Conservation (phyloP, 768 basidiomycete species). For the Cystobasidium ongulense region DNA sequence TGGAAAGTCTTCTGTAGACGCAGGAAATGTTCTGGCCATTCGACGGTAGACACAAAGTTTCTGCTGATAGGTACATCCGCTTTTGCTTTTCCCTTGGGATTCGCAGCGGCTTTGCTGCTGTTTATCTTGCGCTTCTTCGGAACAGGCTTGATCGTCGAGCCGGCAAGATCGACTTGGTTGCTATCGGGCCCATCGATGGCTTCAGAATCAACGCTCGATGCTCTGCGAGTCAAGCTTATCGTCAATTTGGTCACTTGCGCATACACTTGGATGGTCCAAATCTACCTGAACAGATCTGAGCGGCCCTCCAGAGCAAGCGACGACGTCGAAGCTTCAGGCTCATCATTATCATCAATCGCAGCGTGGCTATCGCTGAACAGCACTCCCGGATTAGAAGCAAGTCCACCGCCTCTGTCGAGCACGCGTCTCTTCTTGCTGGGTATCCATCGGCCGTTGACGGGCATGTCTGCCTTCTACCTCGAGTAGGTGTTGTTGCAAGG, state of each 20-base stretch:
- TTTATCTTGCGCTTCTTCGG: background rate
- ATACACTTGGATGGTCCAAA: background rate
- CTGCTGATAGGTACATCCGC: conserved; percentile 17
- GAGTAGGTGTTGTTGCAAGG: too few species aligned
- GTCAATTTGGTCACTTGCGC: background rate
- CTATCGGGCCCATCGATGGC: conserved; percentile 22
- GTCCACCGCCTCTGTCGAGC: conserved; percentile 11
- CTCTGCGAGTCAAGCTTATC: background rate
- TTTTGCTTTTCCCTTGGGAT: conserved; percentile 36
- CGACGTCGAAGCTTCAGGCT: background rate
- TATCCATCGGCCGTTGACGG: conserved; percentile 1
- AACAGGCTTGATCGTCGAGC: conserved; percentile 8
- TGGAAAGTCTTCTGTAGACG: conserved; percentile 51
- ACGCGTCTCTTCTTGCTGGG: conserved; percentile 8
- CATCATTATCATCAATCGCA: background rate
- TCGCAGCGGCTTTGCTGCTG: background rate
- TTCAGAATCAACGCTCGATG: conserved; percentile 25
- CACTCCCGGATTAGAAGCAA: conserved; percentile 1
- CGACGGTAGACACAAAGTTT: conserved; percentile 32
- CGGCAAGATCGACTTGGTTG: background rate
- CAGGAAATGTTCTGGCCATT: conserved; percentile 60
- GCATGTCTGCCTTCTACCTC: background rate
- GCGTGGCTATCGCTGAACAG: background rate
- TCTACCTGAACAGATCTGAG: conserved; percentile 4
- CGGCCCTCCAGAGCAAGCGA: background rate